Base-by-base conservation (phyloP, 2,329 filamentous ascomycete genomes). In the Pseudogymnoascus sp. region DNA sequence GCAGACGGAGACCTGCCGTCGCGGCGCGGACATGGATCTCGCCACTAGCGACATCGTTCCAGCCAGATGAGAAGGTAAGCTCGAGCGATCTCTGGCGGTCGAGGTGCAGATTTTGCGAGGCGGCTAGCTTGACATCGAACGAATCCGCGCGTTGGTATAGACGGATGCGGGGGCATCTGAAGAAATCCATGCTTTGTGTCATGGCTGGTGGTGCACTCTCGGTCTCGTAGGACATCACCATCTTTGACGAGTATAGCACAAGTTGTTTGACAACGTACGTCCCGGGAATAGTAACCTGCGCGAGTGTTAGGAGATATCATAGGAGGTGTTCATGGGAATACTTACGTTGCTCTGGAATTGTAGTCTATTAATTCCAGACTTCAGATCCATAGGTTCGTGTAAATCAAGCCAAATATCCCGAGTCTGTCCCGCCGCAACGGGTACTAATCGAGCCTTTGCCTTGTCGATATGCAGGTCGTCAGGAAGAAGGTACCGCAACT, bases 81-180 rank as follows among this genome's bases (percentile, higher is more conserved):
- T 96, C 89, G 0, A 97, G 77, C 0, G 84, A 86, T 62, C 89
- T 89, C 67, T 87, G 86, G 66, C 86, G 86, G 70, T 95, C 90
- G 4, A 99, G 82, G 64, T 93, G 86, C 22, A 95, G 87, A 47
- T 86, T 78, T 64, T 82, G 87, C 0, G 89, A 85, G 0, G 89
- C 79, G 41, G 77, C 79, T 6, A 95, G 76, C 57, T 80, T 81
- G 2, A 89, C 82, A 63, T 90, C 83, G 3, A 97, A 82, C 0
- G 88, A 82, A 50, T 85, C 79, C 1, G 81, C 73, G 14, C 85
- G 82, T 33, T 91, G 89, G 70, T 90, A 96, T 28, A 93, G 80
- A n/a, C 85, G 80, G 0, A 95, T 78, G 6, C 83, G 82, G 0
- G 87, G 79, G 14, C 81, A 78, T 41, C 75, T 81, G 61, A 89